These are phyloP conservation scores for Endocarpon pusillum DNA, from an alignment of 495 filamentous ascomycete genomes.

Conservation along the genomic window DNA sequence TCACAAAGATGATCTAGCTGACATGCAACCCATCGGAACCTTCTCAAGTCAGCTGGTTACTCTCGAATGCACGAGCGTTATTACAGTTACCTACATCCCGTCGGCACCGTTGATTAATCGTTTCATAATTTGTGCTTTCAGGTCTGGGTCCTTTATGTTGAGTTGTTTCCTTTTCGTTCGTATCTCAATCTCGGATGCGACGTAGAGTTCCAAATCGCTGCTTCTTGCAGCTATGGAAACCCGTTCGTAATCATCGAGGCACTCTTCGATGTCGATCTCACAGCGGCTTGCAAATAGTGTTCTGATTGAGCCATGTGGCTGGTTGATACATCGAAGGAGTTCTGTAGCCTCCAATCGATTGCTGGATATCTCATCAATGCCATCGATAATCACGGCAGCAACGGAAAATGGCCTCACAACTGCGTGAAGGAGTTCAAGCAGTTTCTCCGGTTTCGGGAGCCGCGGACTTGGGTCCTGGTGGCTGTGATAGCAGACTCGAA, in stretches of 20 bases:
- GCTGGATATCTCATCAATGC: constrained; percentile 15
- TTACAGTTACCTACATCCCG: no score
- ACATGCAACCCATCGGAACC: constrained; percentile 23
- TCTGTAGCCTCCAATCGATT: constrained; percentile 6
- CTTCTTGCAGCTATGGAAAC: constrained; percentile 16
- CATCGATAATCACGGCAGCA: constrained; percentile 13
- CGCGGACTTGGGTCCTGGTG: no score
- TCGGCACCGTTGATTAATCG: constrained; percentile 14
- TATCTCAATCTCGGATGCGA: constrained; percentile 17
- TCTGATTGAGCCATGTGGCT: no score
- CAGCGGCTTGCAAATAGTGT: no score
- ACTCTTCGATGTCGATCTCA: no score
- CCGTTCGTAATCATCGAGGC: constrained; percentile 9
- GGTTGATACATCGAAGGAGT: constrained; percentile 5
- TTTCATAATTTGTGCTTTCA: constrained; percentile 19
- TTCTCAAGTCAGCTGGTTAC: constrained; percentile 7
- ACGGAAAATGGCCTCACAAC: constrained; percentile 1
- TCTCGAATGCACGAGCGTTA: no score
- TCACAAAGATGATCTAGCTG: constrained; percentile 19
- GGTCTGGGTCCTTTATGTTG: constrained; percentile 6
- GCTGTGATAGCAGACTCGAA: constrained; percentile 12
- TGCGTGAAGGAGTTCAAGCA: constrained; percentile 9
- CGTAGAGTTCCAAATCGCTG: constrained; percentile 19
- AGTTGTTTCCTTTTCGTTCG: constrained; percentile 10
- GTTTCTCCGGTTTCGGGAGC: constrained; percentile 1